Percentiles rank a stretch among this genome's conserved stretches.
These are phyloP conservation scores for Rosellinia necatrix DNA, from an alignment of 2,329 filamentous ascomycete species.

Conservation along the genomic window DNA sequence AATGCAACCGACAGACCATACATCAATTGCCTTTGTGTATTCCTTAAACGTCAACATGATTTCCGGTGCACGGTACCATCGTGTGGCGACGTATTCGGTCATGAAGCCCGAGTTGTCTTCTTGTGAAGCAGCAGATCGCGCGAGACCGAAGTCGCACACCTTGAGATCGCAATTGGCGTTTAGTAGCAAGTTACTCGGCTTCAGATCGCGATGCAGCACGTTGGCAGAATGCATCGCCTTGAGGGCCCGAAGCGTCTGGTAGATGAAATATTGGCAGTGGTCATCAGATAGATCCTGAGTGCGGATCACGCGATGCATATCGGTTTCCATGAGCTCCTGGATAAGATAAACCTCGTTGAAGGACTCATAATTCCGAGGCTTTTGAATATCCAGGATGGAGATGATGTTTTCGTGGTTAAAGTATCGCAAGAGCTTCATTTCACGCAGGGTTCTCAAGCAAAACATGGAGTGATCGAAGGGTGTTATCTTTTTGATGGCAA, in stretches of 20 bases:
- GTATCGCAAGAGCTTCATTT: slow-evolving; percentile 98
- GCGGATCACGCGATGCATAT: slow-evolving; percentile 98
- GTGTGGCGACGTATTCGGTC: slow-evolving; percentile 99
- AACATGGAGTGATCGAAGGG: slow-evolving; percentile 99
- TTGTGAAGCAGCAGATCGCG: slow-evolving; percentile 91
- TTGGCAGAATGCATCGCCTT: slow-evolving; percentile 99
- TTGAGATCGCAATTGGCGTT: slow-evolving; percentile 99
- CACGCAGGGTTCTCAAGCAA: slow-evolving; percentile 91
- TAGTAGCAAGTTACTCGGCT: slow-evolving; percentile 93
- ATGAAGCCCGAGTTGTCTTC: slow-evolving; percentile 99
- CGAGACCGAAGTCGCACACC: slow-evolving; percentile 97
- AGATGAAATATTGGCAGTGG: slow-evolving; percentile 99
- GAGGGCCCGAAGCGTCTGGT: slow-evolving; percentile 94
- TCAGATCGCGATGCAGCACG: slow-evolving; percentile 94
- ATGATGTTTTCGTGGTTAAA: slow-evolving; percentile 99
- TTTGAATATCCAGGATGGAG: slow-evolving; percentile 98
- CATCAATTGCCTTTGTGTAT: slow-evolving; percentile 99
- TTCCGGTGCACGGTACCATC: slow-evolving; percentile 98
- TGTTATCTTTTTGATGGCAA: slow-evolving; percentile 99
- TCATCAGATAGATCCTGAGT: slow-evolving; percentile 98
- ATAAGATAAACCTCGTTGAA: slow-evolving; percentile 99
- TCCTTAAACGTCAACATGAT: slow-evolving; percentile 99
- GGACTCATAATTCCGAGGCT: slow-evolving; percentile 91
- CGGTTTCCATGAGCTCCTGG: slow-evolving; percentile 99
- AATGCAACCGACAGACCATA: slow-evolving; percentile 98